Evolutionary conservation across 768 basidiomycete genomes (phyloP).

Genomic region (Auricularia auricula-judae): DNA sequence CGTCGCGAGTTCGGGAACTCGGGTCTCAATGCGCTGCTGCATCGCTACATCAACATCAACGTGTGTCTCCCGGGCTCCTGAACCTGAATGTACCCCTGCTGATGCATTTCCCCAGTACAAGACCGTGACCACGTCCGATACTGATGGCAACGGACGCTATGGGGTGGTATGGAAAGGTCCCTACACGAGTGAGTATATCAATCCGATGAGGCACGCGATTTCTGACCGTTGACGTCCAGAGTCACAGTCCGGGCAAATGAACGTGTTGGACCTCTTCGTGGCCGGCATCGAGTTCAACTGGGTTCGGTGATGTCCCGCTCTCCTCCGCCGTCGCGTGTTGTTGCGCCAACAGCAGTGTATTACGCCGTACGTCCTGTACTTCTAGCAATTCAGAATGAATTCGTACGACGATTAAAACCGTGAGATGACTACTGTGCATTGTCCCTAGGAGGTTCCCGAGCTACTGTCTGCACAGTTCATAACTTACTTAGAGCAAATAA

Average conservation of each 20-base stretch:
- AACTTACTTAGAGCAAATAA: too few relatives aligned
- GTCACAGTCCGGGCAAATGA: not conserved
- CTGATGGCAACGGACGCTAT: not conserved
- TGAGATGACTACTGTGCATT: too few relatives aligned
- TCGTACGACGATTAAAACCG: too few relatives aligned
- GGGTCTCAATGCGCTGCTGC: not conserved
- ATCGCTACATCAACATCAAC: not conserved
- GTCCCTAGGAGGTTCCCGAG: too few relatives aligned
- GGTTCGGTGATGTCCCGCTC: not conserved
- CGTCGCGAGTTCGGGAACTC: not conserved
- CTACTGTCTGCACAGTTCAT: too few relatives aligned
- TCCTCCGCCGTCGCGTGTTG: too few relatives aligned
- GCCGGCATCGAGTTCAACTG: constrained; percentile 1
- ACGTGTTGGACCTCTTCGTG: not conserved
- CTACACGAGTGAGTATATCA: not conserved
- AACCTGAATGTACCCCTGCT: too few relatives aligned
- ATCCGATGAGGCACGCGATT: not conserved
- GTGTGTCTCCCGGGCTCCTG: not conserved
- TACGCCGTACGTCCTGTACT: too few relatives aligned
- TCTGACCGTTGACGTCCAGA: not conserved
- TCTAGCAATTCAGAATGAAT: too few relatives aligned
- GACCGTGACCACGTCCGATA: not conserved
- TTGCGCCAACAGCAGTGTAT: too few relatives aligned
- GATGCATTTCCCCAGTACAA: not conserved
- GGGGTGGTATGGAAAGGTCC: not conserved